Conservation (phyloP, 345 rosid species). For the Cardamine chenopodiifolia region DNA sequence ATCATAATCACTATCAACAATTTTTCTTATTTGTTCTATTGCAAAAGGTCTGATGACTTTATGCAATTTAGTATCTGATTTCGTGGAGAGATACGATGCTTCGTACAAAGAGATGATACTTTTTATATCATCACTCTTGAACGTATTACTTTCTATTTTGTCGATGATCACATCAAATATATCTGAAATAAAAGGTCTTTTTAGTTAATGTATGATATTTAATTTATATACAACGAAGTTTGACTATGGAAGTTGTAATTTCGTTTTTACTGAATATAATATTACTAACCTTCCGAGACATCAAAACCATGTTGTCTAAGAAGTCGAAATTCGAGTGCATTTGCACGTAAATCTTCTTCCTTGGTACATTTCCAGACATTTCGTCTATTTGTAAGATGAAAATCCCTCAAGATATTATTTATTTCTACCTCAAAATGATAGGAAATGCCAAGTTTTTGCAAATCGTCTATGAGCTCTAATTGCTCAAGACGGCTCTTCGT, state of each 20-base stretch:
- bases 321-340: slow-evolving; percentile 40
- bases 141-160: slow-evolving; percentile 32
- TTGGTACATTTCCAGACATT: neutral
- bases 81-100: slow-evolving; percentile 39
- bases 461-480: slow-evolving; percentile 21
- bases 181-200: slow-evolving; percentile 15
- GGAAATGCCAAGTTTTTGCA: slow-evolving; percentile 41
- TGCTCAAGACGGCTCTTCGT: neutral
- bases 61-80: slow-evolving; percentile 40
- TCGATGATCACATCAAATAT: slow-evolving; percentile 38
- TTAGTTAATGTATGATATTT: neutral
- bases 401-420: neutral
- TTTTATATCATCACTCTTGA: neutral
- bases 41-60: slow-evolving; percentile 47
- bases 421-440: slow-evolving; percentile 52
- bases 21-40: slow-evolving; percentile 11
- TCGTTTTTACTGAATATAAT: neutral
- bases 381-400: neutral
- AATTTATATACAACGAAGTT: neutral
- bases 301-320: slow-evolving; percentile 41
- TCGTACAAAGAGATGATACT: slow-evolving; percentile 47
- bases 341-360: neutral
- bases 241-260: no score
- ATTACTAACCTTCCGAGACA: slow-evolving; percentile 37
- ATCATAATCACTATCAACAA: neutral